Evolutionary conservation across 352 stramenopile genomes (phyloP), one percentile per base, ranked within the genome.

Genomic region (Pythium pyrilobum): DNA sequence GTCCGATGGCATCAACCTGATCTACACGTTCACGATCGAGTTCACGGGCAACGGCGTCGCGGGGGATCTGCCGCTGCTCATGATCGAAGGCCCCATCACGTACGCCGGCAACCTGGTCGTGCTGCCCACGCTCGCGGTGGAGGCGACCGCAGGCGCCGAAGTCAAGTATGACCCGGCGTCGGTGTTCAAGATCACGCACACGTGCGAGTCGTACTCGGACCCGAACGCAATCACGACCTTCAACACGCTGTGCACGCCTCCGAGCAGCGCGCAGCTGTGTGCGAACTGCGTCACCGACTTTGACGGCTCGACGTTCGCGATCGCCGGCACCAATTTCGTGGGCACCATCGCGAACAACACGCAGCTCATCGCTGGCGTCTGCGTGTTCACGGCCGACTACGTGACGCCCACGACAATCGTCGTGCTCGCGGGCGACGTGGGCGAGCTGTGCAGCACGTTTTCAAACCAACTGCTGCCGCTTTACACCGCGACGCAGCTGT

Each of bases 131-230:
- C 4, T 62, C 21, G 72, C 75, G 36, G 77, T 56, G 0, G 38
- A 80, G 55, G 5, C 36, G 1, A 62, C 43, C 0, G 9, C 38
- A 2, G 81, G 81, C 13, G 83, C 70, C 28, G 75, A 92, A 51
- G 62, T 86, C 1, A 24, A 40, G 0, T 81, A 64, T 39, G 54
- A 69, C 39, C 16, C 69, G 0, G 48, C 43, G 5, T 85, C 77
- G 0, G 43, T 72, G 7, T 89, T 90, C 56, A 67, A 49, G 37
- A 45, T 93, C 23, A 79, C 63, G 2, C 81, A 85, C 45, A 90
- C 81, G 2, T 93, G 82, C 25, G 80, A 91, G 56, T 81, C 81
- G 27, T 97, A 96, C 56, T 96, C 87, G 12, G 80, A 95, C 27
- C 87, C 87, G 12, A 63, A 66, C 24, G 53, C 65, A 2, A 76